Evolutionary conservation across 192 early-diverging fungal genomes (phyloP), one percentile per base, ranked within the genome.

Genomic region (Podila horticola): DNA sequence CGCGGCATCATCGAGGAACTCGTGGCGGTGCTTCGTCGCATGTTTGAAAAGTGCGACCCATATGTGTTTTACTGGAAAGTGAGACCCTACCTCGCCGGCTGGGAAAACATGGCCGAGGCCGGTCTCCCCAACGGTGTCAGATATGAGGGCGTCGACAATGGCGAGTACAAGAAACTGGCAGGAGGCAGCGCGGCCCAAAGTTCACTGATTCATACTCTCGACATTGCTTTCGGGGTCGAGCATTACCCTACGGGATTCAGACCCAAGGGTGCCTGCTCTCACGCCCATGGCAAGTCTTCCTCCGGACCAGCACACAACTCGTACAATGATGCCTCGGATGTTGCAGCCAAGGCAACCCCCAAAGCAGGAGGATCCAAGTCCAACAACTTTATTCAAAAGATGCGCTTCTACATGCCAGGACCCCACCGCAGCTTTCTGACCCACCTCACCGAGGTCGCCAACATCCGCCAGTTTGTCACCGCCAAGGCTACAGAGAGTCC

Each of bases 111-210:
- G 90, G 90, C 91, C n/a, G 91, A 93, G 69, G 92, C 91, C 45
- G 92, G 93, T 15, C 75, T 98, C 63, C 95, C 95, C 2, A 70
- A 92, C 49, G 97, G 97, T n/a, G 82, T 99, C 11, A 88, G 95
- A 24, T 99, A 96, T 82, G 94, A 96, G 79, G 97, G 97, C 4
- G 95, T 99, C 4, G 91, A 95, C n/a, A 84, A 90, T 52, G 86
- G 86, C 66, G 83, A 90, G 22, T 94, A 91, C 86, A 88, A 93
- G 58, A 89, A 87, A 67, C 91, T 94, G 82, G 94, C 96, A 2
- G 97, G 97, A 38, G 97, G 94, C 0, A 96, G 94, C 83, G 97
- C 97, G 5, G 97, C 95, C 0, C 97, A 99, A 83, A 95, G 92
- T 28, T 90, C 96, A n/a, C 74, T 97, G 60, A 95, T 99, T 48